Base-by-base conservation (phyloP, 2,329 filamentous ascomycete genomes). In the Trichoderma sp. region DNA sequence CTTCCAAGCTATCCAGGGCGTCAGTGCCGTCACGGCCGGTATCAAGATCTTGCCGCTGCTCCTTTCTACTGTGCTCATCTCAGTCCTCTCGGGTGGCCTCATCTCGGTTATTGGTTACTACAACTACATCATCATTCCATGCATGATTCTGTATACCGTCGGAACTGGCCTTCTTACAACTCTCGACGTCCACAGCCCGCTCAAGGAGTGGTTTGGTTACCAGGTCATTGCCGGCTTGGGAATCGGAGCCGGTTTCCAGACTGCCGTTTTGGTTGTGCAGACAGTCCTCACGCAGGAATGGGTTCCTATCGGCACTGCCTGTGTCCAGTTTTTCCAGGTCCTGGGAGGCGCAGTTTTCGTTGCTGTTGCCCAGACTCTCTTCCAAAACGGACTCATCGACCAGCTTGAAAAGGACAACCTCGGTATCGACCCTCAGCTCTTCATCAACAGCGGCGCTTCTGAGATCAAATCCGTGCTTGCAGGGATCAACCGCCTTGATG, bases 281-380 rank as follows among this genome's bases (percentile, higher is more conserved):
- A 88, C 86, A 55, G 84, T 84, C 0, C 80, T 88, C 2, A 77
- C 84, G 0, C 80, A 84, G 36, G 81, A 83, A 2, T 84, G 86
- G 71, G 81, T 88, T 17, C 84, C 87, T 1, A 81, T 87, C 1
- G 87, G 81, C 32, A 87, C 84, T 6, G 85, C 86, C 6, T 85
- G 81, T 65, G 82, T 88, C 1, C 83, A 85, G 43, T 91, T 93
- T 80, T 89, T 88, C 81, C 89, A 92, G 76, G 85, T 85, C 2
- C 84, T 93, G 4, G 90, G 90, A 53, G 90, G 90, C 4, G 89
- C 91, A 2, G 80, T 93, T 28, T 88, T 88, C 74, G 87, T 93
- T 62, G 86, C 88, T 6, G 87, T 92, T 11, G 87, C 88, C 0
- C 89, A 93, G 78, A 88, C 90, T 23, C 85, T 92, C 59, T 92